phyloP scores from a whole-genome alignment of 305 asterid species.

The Nicotiana rustica region DNA sequence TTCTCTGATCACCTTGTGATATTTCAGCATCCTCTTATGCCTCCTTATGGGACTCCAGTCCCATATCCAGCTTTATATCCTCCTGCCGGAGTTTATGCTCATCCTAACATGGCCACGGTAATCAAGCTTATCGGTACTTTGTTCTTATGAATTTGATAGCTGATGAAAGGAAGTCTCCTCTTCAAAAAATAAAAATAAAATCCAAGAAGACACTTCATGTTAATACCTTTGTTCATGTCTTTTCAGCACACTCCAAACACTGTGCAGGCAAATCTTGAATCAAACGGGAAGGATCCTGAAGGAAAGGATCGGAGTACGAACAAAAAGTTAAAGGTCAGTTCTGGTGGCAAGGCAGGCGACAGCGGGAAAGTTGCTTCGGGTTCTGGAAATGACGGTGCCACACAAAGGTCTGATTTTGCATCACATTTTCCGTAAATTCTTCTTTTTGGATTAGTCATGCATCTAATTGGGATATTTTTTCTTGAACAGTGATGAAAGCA shows the following conservation, averaged over 20 bases:
- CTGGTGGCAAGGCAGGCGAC: conserved; percentile 66
- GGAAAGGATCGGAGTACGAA: conserved; percentile 62
- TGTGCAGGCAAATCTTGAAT: conserved; percentile 60
- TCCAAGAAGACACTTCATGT: background rate
- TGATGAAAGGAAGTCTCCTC: conserved; percentile 25
- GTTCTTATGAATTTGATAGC: conserved; percentile 11
- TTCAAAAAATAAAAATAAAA: background rate
- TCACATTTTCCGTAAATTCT: conserved; percentile 21
- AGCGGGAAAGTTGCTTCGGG: conserved; percentile 79
- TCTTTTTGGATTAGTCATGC: conserved; percentile 29
- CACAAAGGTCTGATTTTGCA: conserved; percentile 66
- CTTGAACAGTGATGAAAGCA: conserved; percentile 81
- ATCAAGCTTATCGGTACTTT: conserved; percentile 33
- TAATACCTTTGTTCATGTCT: conserved; percentile 17
- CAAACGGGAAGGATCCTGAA: conserved; percentile 66
- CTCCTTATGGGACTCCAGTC: conserved; percentile 95
- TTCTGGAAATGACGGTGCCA: conserved; percentile 89
- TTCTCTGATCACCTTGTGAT: conserved; percentile 30
- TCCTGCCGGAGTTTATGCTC: conserved; percentile 88
- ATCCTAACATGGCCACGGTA: conserved; percentile 85
- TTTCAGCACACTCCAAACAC: conserved; percentile 55
- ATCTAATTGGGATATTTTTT: conserved; percentile 45
- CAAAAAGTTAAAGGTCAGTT: conserved; percentile 62
- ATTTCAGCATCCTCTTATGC: conserved; percentile 89
- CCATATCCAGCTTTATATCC: conserved; percentile 92